Conservation (phyloP, 2,329 filamentous ascomycete species). For the Zopfia rhizophila region DNA sequence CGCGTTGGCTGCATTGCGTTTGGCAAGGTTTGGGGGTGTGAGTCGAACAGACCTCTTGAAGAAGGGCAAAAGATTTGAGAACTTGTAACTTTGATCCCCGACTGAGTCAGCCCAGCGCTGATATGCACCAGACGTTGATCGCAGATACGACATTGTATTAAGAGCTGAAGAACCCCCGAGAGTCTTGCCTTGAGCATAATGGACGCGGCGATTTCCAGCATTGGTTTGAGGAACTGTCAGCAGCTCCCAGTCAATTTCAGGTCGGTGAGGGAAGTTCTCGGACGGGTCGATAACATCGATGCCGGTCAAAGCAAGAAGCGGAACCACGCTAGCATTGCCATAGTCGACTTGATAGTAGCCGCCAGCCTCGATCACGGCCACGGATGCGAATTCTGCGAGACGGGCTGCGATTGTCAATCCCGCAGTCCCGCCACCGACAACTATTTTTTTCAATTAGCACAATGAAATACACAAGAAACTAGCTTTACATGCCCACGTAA, state of each 20-base stretch:
- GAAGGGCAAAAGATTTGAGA: slow-evolving; percentile 30
- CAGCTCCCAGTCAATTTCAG: slow-evolving; percentile 14
- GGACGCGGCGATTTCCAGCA: slow-evolving; percentile 4
- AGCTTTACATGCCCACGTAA: slow-evolving; percentile 16
- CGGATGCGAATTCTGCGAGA: slow-evolving; percentile 39
- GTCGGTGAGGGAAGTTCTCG: slow-evolving; percentile 15
- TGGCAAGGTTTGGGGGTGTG: slow-evolving; percentile 32
- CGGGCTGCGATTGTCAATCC: slow-evolving; percentile 27
- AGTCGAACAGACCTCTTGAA: slow-evolving; percentile 39
- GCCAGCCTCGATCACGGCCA: slow-evolving; percentile 28
- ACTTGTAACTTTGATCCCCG: slow-evolving; percentile 34
- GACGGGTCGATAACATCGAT: slow-evolving; percentile 24
- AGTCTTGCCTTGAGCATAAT: slow-evolving; percentile 15
- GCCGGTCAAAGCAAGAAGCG: slow-evolving; percentile 9
- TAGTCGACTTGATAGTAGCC: slow-evolving; percentile 19
- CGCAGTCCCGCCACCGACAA: slow-evolving; percentile 26
- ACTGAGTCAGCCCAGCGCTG: slow-evolving; percentile 36
- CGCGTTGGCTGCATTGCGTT: slow-evolving; percentile 30
- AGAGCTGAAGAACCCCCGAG: slow-evolving; percentile 19
- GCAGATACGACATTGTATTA: slow-evolving; percentile 26
- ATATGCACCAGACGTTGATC: slow-evolving; percentile 15
- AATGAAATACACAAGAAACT: background rate
- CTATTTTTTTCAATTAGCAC: slow-evolving; percentile 4
- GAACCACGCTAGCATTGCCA: slow-evolving; percentile 17
- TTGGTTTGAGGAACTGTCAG: slow-evolving; percentile 8